A percentile compares a stretch with the other conserved stretches of the same genome.
Evolutionary conservation across 805 yeast species (phyloP).

Genomic region (Ogataea chonburiensis): DNA sequence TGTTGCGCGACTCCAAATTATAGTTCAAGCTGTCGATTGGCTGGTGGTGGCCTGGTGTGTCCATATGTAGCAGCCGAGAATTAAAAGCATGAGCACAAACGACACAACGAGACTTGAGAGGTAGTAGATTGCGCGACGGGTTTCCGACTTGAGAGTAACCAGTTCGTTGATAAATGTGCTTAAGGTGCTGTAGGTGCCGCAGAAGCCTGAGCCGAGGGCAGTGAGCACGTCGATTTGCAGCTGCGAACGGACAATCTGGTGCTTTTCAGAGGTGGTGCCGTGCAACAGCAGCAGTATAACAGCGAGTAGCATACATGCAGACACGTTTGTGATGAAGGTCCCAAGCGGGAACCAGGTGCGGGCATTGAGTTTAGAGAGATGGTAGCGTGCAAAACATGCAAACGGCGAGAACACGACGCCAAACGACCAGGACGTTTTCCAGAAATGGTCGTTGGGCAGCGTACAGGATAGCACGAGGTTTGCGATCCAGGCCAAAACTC

Average conservation of each 20-base stretch:
- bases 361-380: constrained; percentile 52
- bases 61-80: constrained; percentile 76
- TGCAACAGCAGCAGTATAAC: constrained; percentile 19
- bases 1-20: constrained; percentile 16
- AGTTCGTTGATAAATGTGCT: constrained; percentile 78
- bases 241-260: constrained; percentile 14
- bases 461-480: constrained; percentile 43
- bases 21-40: constrained; percentile 1
- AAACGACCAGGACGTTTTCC: constrained; percentile 70
- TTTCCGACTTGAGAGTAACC: constrained; percentile 28
- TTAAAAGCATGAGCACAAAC: constrained; percentile 51
- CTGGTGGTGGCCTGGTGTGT: constrained; percentile 39
- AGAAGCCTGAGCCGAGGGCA: constrained; percentile 30
- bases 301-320: constrained; percentile 25
- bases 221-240: constrained; percentile 23
- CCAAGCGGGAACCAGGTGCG: constrained; percentile 50
- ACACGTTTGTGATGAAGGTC: constrained; percentile 41
- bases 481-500: constrained; percentile 35
- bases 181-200: constrained; percentile 44
- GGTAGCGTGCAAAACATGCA: constrained; percentile 62
- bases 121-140: constrained; percentile 49
- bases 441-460: constrained; percentile 34
- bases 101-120: constrained; percentile 44
- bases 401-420: constrained; percentile 66
- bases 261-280: constrained; percentile 14